Conservation (phyloP, 305 asterid species). For the Solanum chacoense region DNA sequence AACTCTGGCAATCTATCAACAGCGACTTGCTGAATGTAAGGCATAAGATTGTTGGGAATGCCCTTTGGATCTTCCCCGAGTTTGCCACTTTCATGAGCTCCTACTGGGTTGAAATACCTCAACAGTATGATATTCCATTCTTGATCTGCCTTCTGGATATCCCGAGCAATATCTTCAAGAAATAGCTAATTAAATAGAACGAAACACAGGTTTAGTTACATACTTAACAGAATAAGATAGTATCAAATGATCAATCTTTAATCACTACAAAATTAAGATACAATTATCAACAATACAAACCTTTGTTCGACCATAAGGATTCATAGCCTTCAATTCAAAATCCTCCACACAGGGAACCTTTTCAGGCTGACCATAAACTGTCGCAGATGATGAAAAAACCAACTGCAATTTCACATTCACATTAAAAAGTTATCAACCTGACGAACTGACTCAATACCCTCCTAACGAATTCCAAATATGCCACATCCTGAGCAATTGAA, state of each 20-base stretch:
- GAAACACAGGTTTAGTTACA: neutral
- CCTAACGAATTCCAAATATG: neutral
- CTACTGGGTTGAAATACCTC: constrained; percentile 90
- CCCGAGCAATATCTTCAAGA: constrained; percentile 84
- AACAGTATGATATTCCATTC: constrained; percentile 84
- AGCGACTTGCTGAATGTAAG: constrained; percentile 86
- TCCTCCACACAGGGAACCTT: constrained; percentile 78
- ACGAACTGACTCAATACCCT: neutral
- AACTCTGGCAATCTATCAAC: constrained; percentile 80
- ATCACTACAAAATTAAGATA: neutral
- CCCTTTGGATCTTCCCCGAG: constrained; percentile 95
- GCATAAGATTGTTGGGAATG: constrained; percentile 95
- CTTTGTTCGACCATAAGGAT: constrained; percentile 96
- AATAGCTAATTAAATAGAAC: constrained; percentile 35
- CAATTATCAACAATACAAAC: constrained; percentile 14
- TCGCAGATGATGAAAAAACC: constrained; percentile 97
- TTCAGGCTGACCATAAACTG: constrained; percentile 89
- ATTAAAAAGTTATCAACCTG: neutral
- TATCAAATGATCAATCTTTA: neutral
- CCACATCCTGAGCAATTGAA: neutral
- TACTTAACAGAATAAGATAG: neutral
- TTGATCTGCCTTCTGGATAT: constrained; percentile 51
- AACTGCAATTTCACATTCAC: constrained; percentile 33
- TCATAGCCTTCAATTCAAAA: constrained; percentile 73
- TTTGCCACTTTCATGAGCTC: constrained; percentile 81